Conservation (phyloP, 2,329 filamentous ascomycete species). For the Xylariaceae sp. region DNA sequence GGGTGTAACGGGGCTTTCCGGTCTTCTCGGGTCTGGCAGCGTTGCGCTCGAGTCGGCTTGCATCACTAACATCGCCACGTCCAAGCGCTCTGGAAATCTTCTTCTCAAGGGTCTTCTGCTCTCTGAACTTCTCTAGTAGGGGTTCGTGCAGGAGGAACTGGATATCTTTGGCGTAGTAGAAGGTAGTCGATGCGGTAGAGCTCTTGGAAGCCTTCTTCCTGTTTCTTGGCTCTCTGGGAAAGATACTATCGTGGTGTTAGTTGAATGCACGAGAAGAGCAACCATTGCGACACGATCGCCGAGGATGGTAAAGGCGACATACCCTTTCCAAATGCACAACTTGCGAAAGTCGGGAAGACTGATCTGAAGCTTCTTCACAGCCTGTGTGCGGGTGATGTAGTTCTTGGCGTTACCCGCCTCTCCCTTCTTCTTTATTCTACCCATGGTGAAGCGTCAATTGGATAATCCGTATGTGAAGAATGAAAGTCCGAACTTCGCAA, state of each 20-base stretch:
- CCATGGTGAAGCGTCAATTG: slow-evolving; percentile 46
- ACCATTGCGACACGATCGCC: neutral
- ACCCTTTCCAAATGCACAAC: slow-evolving; percentile 97
- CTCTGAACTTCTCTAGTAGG: slow-evolving; percentile 87
- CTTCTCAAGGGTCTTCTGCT: slow-evolving; percentile 94
- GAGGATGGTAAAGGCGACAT: slow-evolving; percentile 5
- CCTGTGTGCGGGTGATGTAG: slow-evolving; percentile 95
- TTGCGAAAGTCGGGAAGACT: slow-evolving; percentile 95
- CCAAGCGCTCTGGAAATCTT: slow-evolving; percentile 93
- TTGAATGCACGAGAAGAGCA: neutral
- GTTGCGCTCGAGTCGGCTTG: slow-evolving; percentile 78
- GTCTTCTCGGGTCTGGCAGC: slow-evolving; percentile 85
- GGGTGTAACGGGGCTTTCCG: slow-evolving; percentile 79
- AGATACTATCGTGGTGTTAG: slow-evolving; percentile 52
- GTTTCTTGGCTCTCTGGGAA: slow-evolving; percentile 91
- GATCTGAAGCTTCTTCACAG: slow-evolving; percentile 95
- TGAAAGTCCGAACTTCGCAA: slow-evolving; percentile 5
- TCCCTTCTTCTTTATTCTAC: slow-evolving; percentile 85
- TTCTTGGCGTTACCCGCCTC: slow-evolving; percentile 92
- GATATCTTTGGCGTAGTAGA: slow-evolving; percentile 89
- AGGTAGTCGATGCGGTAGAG: slow-evolving; percentile 84
- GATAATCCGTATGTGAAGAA: slow-evolving; percentile 2
- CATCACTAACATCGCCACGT: slow-evolving; percentile 84
- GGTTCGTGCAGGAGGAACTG: slow-evolving; percentile 98
- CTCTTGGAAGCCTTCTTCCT: slow-evolving; percentile 96